Evolutionary conservation across 1,139 yeast genomes (phyloP).

Genomic region (Saccharomyces uvarum): DNA sequence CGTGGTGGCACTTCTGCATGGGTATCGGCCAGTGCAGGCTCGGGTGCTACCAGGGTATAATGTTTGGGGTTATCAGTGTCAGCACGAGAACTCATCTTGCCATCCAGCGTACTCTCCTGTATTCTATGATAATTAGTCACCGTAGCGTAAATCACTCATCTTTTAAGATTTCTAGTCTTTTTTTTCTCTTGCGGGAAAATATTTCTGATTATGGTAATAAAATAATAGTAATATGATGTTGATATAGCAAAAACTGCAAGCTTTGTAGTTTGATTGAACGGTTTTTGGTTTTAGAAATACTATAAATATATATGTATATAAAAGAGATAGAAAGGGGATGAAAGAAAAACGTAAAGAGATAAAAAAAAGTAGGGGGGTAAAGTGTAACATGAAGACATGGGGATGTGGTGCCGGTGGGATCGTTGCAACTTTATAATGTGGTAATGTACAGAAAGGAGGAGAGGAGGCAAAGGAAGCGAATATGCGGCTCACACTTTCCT

Average conservation of each 20-base stretch:
- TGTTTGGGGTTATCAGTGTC: not conserved
- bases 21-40: not conserved
- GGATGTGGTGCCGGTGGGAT: not conserved
- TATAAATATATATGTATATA: not conserved
- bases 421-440: not conserved
- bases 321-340: not conserved
- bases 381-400: not conserved
- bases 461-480: not conserved
- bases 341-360: not conserved
- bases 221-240: not conserved
- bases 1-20: not conserved
- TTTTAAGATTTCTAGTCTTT: not conserved
- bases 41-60: not conserved
- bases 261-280: not conserved
- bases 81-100: not conserved
- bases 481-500: slow-evolving; percentile 20
- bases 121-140: not conserved
- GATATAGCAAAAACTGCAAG: not conserved
- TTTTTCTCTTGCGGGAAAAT: not conserved
- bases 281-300: not conserved
- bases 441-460: not conserved
- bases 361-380: not conserved
- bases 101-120: not conserved
- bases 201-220: not conserved
- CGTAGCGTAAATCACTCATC: not conserved